Base-by-base conservation (phyloP, 78 protist species). In the Mastigamoeba balamuthi region DNA sequence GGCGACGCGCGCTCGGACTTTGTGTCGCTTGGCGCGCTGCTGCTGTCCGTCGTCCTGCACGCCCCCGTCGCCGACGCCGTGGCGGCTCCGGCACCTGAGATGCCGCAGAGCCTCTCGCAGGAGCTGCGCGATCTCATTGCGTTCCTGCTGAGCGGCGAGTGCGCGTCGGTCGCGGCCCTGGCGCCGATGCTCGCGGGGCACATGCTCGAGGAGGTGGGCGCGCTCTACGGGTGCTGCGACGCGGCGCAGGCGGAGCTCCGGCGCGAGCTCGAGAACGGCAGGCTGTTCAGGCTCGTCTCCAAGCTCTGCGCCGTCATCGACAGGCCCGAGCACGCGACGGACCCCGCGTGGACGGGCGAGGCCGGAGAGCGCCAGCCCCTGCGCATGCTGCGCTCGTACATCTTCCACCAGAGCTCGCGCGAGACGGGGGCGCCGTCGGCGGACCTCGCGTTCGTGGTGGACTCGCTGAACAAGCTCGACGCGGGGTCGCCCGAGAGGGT, bases 401-500 rank as follows among this genome's bases (percentile, higher is more conserved):
- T 85, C n/a, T 91, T 91, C 64, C 95, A 91, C 81, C 91, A 91
- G 76, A 64, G 36, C 10, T 6, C 9, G 27, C n/a, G 71, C 72
- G 95, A 87, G 1, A 78, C 75, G 29, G 92, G 91, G 17, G 72
- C 84, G 23, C 92, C 92, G 0, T 70, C 78, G 23, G 37, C 83
- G 8, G 88, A 88, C 29, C 75, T 83, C 27, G 88, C 74, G n/a
- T 92, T 84, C n/a, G 88, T 91, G 0, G 86, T 87, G 4, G 89
- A 87, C 23, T 69, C 85, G 0, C 78, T 91, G 73, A 91, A 91
- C 44, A 91, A 91, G 89, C 75, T 78, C 39, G 95, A 91, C 68
- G 77, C 76, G 7, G 92, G 92, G 23, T 72, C 69, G 2, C 36
- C 38, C 9, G 95, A 91, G 36, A 72, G 73, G 66, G 74, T 91